These are phyloP conservation scores for Moesziomyces sp. DNA, from an alignment of 1,284 basidiomycete genomes.

Conservation along the genomic window DNA sequence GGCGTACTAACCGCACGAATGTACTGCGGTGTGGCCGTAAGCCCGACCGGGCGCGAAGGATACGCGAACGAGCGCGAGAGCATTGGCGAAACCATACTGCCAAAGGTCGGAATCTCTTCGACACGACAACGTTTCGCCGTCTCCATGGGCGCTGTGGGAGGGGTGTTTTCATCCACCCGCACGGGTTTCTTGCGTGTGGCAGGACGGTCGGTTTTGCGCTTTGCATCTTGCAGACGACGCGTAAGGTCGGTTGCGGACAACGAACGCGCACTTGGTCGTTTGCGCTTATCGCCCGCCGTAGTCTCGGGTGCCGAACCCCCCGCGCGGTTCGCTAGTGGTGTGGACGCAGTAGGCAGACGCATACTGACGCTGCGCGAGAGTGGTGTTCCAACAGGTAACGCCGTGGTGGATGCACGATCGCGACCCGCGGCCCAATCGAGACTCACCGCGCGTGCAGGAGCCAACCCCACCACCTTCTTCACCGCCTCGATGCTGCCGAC, in stretches of 20 bases:
- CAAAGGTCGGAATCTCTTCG: constrained; percentile 7
- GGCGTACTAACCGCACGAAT: too few species aligned
- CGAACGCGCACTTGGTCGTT: constrained; percentile 13
- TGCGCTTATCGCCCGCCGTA: constrained; percentile 13
- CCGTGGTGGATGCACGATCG: constrained; percentile 39
- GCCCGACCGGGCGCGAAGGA: constrained; percentile 2
- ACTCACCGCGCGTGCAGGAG: constrained; percentile 30
- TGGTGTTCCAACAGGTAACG: constrained; percentile 36
- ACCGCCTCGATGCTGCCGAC: background rate
- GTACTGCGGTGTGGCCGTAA: too few species aligned
- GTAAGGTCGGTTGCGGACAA: constrained; percentile 40
- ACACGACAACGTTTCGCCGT: constrained; percentile 27
- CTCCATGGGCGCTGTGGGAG: background rate
- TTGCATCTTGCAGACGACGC: constrained; percentile 42
- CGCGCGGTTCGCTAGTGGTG: constrained; percentile 11
- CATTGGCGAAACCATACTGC: constrained; percentile 12
- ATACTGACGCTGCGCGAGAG: constrained; percentile 43
- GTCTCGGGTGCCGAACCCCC: background rate
- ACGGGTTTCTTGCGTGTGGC: too few species aligned
- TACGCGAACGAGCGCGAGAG: constrained; percentile 38
- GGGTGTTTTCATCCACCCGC: too few species aligned
- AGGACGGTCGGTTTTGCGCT: constrained; percentile 20
- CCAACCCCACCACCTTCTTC: constrained; percentile 31
- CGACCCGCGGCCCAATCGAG: constrained; percentile 58
- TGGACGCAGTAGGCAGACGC: constrained; percentile 29